A percentile compares a stretch with the other conserved stretches of the same genome.
Evolutionary conservation across 2,329 filamentous ascomycete species (phyloP).

Genomic region (Orbilia quercus): DNA sequence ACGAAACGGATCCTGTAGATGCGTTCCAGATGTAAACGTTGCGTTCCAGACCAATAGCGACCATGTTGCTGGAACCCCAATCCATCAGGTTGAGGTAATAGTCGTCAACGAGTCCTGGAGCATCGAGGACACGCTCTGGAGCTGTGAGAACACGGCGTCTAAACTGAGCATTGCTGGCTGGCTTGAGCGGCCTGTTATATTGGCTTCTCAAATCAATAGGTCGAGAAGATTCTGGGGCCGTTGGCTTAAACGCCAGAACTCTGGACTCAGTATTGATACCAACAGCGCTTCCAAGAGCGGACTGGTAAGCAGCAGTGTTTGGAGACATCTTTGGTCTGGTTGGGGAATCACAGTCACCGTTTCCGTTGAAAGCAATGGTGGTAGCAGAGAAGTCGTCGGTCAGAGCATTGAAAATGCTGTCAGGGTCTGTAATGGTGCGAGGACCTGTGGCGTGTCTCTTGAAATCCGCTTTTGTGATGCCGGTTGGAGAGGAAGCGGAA

Average conservation of each 20-base stretch:
- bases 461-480: slow-evolving; percentile 81
- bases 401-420: slow-evolving; percentile 76
- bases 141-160: slow-evolving; percentile 92
- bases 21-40: slow-evolving; percentile 99
- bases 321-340: slow-evolving; percentile 51
- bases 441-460: slow-evolving; percentile 69
- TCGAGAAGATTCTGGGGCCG: slow-evolving; percentile 96
- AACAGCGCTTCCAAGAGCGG: slow-evolving; percentile 88
- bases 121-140: slow-evolving; percentile 94
- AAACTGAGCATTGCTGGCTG: slow-evolving; percentile 79
- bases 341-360: slow-evolving; percentile 72
- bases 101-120: slow-evolving; percentile 94
- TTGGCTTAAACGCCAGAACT: slow-evolving; percentile 98
- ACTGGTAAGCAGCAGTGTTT: slow-evolving; percentile 83
- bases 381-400: slow-evolving; percentile 80
- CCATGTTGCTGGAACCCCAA: slow-evolving; percentile 98
- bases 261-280: slow-evolving; percentile 93
- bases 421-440: slow-evolving; percentile 72
- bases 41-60: slow-evolving; percentile 95
- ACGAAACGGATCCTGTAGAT: slow-evolving; percentile 88
- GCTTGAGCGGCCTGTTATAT: slow-evolving; percentile 95
- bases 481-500: slow-evolving; percentile 83
- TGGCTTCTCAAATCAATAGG: slow-evolving; percentile 96
- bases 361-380: slow-evolving; percentile 72
- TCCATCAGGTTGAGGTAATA: slow-evolving; percentile 99